Evolutionary conservation across 768 basidiomycete species (phyloP), one percentile per base, ranked within the genome.

Genomic region (Mycena sanguinolenta): DNA sequence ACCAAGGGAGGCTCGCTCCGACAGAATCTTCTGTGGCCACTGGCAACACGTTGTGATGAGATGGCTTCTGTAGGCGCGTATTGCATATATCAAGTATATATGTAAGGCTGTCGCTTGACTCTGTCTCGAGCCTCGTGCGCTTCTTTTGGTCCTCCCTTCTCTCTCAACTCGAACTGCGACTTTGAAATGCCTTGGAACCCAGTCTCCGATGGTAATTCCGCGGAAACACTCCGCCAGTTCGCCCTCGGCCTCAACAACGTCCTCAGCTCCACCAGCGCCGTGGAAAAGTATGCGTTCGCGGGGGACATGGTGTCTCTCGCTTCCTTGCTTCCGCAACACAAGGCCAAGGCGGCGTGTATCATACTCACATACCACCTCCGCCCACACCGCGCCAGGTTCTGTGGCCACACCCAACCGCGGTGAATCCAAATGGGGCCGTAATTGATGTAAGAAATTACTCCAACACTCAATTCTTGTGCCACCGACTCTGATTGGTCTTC

Each of bases 21-120:
- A n/a, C n/a, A n/a, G n/a, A n/a, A n/a, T n/a, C n/a, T n/a, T 42
- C 28, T 53, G 27, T 42, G 7, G 27, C 38, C 27, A 32, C 27
- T 57, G 16, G 52, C 53, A 34, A 58, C 63, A 65, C 55, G 55
- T 65, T 65, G 57, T 57, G n/a, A n/a, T n/a, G n/a, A n/a, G n/a
- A 55, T 58, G 64, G 55, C 57, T 38, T 49, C 34, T 58, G 64
- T 65, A 23, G 63, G 64, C 16, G 44, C 55, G 13, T 14, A n/a
- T n/a, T n/a, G n/a, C n/a, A n/a, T n/a, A n/a, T n/a, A n/a, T n/a
- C n/a, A n/a, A n/a, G n/a, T n/a, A n/a, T 39, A 39, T 5, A 57
- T 57, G 30, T 55, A 55, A 58, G 36, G 42, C 53, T 28, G 46
- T 25, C 25, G 5, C 53, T 28, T 25, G 46, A 17, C 25, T 4